Base-by-base conservation (phyloP, 2,329 filamentous ascomycete genomes). In the Colletotrichum abscissum region DNA sequence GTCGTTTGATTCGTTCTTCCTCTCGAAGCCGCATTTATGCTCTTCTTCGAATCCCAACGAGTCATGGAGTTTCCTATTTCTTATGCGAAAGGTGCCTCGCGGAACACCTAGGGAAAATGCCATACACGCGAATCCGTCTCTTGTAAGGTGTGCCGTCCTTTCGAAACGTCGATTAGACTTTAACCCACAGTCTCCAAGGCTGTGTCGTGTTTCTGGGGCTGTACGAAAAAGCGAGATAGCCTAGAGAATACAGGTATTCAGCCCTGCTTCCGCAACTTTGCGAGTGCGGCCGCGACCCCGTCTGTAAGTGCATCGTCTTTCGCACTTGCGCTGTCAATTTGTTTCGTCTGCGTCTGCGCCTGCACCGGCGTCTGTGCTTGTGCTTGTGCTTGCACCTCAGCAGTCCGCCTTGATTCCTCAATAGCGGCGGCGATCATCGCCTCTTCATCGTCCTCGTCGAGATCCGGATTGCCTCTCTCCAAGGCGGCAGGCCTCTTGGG, bases 211-310 rank as follows among this genome's bases (percentile, higher is more conserved):
- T 24, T n/a, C 33, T 28, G 26, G 54, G 26, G 69, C 59, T 42
- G 38, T 33, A 6, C 19, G 19, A 12, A 49, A 46, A 19, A 9
- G 42, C 42, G 19, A 9, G 46, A 19, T 33, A 19, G 14, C 19
- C 9, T 2, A 54, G 26, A n/a, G 54, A 22, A 35, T 7, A 42
- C 38, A 3, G 14, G 16, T 42, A 22, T 46, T 77, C 72, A 82
- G 30, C 83, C 82, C 33, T 83, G 82, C 67, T 91, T 83, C 68
- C 90, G 84, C 28, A 93, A 80, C 75, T 84, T 91, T 8, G 90
- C 90, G 73, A 93, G 78, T 19, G 91, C 91, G 38, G 89, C 89
- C 58, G 90, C 89, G 59, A 93, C 82, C 2, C 91, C 90, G 58
- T 86, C 89, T 73, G 86, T 86, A 5, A 92, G 81, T 38, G 86